Evolutionary conservation across 2,329 filamentous ascomycete genomes (phyloP), one percentile per base, ranked within the genome.

Genomic region (Neonectria ditissima): DNA sequence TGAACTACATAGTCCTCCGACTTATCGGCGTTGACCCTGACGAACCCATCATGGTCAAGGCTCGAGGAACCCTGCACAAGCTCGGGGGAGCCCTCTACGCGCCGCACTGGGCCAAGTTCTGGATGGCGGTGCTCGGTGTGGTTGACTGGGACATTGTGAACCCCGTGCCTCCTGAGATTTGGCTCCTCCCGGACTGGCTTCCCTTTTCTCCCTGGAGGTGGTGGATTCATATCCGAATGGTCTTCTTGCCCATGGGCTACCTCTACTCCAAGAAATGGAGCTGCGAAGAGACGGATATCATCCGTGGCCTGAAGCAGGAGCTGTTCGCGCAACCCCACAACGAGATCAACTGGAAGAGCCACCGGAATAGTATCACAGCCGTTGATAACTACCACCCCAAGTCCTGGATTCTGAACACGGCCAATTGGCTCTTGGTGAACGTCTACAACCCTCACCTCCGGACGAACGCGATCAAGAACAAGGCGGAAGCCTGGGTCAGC

Each of bases 181-280:
- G 96, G 96, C 84, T 97, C 43, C 81, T 97, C 4, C 94, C 94
- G 0, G 92, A 97, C 77, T 97, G 93, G 93, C 86, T 93, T 3
- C 94, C 94, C 1, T 86, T 97, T 74, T 89, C 93, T 5, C 95
- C 95, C 0, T 97, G 94, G 93, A 85, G 93, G 69, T 97, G 95
- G 94, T 97, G 94, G 95, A 92, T 98, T 73, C 96, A 99, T 73
- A 97, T 97, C 79, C 93, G 96, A n/a, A 89, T 92, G 79, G 94
- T 99, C n/a, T 97, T 95, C 74, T 78, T 97, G 52, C 91, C 94
- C 5, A 97, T 98, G 93, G 89, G 91, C 1, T 97, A 92, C 75
- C 79, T 98, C 44, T 97, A 92, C 82, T 97, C 94, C 0, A 93
- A 91, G 81, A 85, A 85, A 67, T 97, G 93, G 89, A 86, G 85